A percentile compares a stretch with the other conserved stretches of the same genome.
These are phyloP conservation scores for Pyrenula aspistea DNA, from an alignment of 495 filamentous ascomycete genomes.

Conservation along the genomic window DNA sequence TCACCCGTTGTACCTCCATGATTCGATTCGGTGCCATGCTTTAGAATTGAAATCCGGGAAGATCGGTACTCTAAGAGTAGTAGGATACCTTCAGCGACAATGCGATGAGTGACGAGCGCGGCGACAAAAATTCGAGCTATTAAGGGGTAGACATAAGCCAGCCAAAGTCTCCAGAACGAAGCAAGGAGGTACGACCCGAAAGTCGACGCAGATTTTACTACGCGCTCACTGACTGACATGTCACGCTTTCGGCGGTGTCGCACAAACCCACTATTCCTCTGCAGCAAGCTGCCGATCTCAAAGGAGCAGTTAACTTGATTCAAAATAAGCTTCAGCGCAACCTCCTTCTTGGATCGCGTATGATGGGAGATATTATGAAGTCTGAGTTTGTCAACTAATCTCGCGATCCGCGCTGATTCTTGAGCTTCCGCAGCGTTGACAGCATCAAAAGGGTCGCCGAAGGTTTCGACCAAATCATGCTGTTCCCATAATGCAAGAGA, in stretches of 20 bases:
- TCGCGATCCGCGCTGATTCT: conserved; percentile 45
- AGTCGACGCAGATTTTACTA: conserved; percentile 85
- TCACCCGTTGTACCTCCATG: no score
- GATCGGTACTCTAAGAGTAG: conserved; percentile 79
- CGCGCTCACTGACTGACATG: conserved; percentile 85
- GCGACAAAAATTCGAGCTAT: conserved; percentile 62
- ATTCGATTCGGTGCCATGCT: neutral
- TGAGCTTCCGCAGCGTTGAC: conserved; percentile 42
- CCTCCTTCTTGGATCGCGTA: conserved; percentile 68
- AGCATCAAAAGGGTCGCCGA: conserved; percentile 13
- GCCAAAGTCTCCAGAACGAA: conserved; percentile 53
- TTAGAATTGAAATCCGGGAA: conserved; percentile 12
- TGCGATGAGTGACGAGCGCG: conserved; percentile 66
- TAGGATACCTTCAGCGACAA: conserved; percentile 69
- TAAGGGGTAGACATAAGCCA: conserved; percentile 66
- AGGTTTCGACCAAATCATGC: conserved; percentile 15
- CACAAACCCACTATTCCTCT: conserved; percentile 76
- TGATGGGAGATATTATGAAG: conserved; percentile 74
- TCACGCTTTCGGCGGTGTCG: conserved; percentile 68
- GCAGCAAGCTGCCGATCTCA: conserved; percentile 71
- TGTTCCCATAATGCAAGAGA: conserved; percentile 81
- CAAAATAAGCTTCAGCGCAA: conserved; percentile 66
- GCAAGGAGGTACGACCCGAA: conserved; percentile 48
- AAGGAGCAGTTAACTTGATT: conserved; percentile 95
- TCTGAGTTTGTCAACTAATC: conserved; percentile 79